A percentile compares a stretch with the other conserved stretches of the same genome.
Conservation (phyloP, 176 grass and related monocot species). For the Oryza meridionalis region DNA sequence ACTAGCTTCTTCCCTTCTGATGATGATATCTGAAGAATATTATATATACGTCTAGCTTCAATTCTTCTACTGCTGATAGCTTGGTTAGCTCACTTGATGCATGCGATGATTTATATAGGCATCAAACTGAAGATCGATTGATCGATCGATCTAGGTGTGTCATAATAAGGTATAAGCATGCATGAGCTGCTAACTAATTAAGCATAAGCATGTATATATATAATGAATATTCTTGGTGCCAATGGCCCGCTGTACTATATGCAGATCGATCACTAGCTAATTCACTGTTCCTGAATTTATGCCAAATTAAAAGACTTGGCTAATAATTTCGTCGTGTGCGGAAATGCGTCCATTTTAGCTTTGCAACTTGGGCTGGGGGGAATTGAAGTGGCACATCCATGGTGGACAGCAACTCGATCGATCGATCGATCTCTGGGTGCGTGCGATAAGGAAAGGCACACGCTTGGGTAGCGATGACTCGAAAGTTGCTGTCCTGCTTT, state of each 20-base stretch:
- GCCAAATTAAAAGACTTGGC: not conserved
- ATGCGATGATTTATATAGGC: no score
- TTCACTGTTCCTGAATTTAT: not conserved
- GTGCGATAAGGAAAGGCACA: conserved; percentile 38
- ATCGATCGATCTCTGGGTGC: not conserved
- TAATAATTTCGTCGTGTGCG: not conserved
- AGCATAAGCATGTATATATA: no score
- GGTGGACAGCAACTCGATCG: conserved; percentile 13
- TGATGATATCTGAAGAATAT: no score
- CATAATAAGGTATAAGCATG: not conserved
- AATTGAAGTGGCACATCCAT: conserved; percentile 31
- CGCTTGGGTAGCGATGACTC: conserved; percentile 9
- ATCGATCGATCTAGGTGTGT: not conserved
- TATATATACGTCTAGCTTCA: no score
- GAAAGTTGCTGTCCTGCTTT: not conserved
- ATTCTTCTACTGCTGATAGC: no score
- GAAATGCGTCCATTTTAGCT: not conserved
- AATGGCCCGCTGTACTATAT: not conserved
- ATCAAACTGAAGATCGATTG: not conserved
- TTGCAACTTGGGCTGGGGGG: conserved; percentile 20
- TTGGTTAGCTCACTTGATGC: no score
- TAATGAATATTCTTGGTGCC: no score
- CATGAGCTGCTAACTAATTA: not conserved
- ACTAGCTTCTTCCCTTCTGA: no score
- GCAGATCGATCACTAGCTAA: no score